phyloP scores from a whole-genome alignment of 2,329 filamentous ascomycete genomes.

The Dothistroma septosporum region DNA sequence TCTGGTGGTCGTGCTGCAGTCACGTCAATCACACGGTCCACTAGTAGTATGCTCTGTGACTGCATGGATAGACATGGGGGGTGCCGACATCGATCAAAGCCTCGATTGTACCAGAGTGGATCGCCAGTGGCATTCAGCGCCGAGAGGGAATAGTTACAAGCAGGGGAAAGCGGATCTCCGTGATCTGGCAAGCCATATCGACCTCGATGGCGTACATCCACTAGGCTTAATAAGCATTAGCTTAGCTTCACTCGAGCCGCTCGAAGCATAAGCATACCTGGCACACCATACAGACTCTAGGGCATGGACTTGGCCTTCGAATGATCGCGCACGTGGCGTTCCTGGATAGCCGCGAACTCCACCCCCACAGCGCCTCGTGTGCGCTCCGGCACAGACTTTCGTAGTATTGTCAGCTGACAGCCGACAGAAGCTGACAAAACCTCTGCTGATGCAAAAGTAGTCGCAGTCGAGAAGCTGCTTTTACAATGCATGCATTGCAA shows the following conservation, averaged over 20 bases:
- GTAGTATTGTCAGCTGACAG: background rate
- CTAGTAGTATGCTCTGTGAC: background rate
- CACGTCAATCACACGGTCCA: background rate
- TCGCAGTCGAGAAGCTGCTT: background rate
- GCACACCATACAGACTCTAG: background rate
- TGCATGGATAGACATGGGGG: background rate
- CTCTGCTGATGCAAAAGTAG: background rate
- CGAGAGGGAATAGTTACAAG: background rate
- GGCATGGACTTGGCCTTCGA: background rate
- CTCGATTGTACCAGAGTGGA: background rate
- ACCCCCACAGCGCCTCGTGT: background rate
- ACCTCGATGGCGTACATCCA: background rate
- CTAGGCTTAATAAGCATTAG: background rate
- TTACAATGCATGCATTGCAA: background rate
- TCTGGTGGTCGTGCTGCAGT: background rate
- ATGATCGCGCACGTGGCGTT: background rate
- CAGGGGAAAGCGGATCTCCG: background rate
- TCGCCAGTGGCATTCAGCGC: background rate
- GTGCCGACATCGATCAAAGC: background rate
- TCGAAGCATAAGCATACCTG: background rate
- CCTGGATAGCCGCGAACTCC: background rate
- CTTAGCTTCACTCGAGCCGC: background rate
- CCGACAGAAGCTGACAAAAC: background rate
- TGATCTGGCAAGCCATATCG: background rate
- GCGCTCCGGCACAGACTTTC: background rate